Evolutionary conservation across 257 asterid species (phyloP).

Genomic region (Jaltomata sinuosa): DNA sequence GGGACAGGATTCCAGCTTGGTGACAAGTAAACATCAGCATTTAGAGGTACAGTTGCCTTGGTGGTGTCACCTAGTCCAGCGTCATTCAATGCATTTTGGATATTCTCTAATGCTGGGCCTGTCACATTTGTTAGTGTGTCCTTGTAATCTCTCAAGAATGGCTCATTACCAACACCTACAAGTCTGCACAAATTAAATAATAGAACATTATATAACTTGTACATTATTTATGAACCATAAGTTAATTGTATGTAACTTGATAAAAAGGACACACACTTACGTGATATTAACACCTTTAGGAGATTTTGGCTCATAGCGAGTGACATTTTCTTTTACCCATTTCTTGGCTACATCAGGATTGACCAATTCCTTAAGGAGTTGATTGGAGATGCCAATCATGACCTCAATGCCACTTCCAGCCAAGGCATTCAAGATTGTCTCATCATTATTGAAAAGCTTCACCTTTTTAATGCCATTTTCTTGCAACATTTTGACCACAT

Average conservation of each 20-base stretch:
- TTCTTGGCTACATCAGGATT: constrained; percentile 11
- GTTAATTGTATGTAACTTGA: not conserved
- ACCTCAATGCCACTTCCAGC: constrained; percentile 38
- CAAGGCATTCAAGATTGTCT: constrained; percentile 17
- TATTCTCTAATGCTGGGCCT: constrained; percentile 22
- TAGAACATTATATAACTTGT: not conserved
- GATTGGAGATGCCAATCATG: constrained; percentile 29
- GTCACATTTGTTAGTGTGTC: constrained; percentile 1
- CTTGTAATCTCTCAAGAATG: constrained; percentile 19
- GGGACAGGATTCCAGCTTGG: constrained; percentile 6
- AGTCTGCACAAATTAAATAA: not conserved
- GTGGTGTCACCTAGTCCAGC: constrained; percentile 18
- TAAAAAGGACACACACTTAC: constrained; percentile 8
- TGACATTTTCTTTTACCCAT: constrained; percentile 29
- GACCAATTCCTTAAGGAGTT: constrained; percentile 1
- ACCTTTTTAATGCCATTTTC: constrained; percentile 26
- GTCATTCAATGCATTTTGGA: constrained; percentile 26
- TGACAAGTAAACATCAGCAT: constrained; percentile 25
- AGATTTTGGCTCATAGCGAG: constrained; percentile 9
- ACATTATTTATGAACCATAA: not conserved
- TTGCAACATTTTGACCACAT: constrained; percentile 22
- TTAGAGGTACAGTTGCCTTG: constrained; percentile 30
- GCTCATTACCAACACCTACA: constrained; percentile 35
- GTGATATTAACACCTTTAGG: constrained; percentile 30
- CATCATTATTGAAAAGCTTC: constrained; percentile 30